phyloP scores from a whole-genome alignment of 768 basidiomycete species.

The Paxillus involutus region DNA sequence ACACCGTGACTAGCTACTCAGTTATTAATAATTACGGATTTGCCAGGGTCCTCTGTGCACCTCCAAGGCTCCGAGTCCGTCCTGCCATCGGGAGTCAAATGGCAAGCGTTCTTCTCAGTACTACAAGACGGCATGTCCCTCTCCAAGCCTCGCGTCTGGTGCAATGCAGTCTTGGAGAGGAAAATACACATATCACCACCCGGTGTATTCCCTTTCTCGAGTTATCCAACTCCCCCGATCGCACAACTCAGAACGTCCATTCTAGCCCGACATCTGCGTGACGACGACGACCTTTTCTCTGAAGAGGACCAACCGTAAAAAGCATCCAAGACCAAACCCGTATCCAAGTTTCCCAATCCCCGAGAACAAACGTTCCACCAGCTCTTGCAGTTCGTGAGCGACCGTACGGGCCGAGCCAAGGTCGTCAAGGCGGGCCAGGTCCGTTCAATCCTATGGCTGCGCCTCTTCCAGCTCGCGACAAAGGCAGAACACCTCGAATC shows the following conservation, averaged over 20 bases:
- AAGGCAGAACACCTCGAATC: conserved; percentile 49
- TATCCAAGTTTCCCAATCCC: neutral
- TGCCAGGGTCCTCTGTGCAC: too few relatives aligned
- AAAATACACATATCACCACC: conserved; percentile 19
- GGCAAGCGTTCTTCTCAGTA: conserved; percentile 12
- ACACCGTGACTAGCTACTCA: too few relatives aligned
- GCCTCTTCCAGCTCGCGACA: conserved; percentile 50
- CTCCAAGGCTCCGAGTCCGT: too few relatives aligned
- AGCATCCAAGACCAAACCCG: neutral
- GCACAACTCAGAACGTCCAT: neutral
- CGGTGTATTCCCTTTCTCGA: conserved; percentile 14
- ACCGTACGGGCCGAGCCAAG: conserved; percentile 30
- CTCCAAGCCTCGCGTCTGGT: conserved; percentile 1
- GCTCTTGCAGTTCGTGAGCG: conserved; percentile 25
- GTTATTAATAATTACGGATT: too few relatives aligned
- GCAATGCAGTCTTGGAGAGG: conserved; percentile 4
- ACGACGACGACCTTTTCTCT: conserved; percentile 11
- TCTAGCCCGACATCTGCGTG: conserved; percentile 14
- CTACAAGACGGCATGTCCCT: conserved; percentile 11
- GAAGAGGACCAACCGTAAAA: neutral
- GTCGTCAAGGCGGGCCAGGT: conserved; percentile 35
- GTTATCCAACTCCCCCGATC: neutral
- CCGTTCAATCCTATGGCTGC: conserved; percentile 47
- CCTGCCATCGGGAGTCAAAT: too few relatives aligned
- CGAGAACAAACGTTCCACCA: conserved; percentile 24